Evolutionary conservation across 495 filamentous ascomycete genomes (phyloP), one percentile per base, ranked within the genome.

Genomic region (Penicillium crystallinum): DNA sequence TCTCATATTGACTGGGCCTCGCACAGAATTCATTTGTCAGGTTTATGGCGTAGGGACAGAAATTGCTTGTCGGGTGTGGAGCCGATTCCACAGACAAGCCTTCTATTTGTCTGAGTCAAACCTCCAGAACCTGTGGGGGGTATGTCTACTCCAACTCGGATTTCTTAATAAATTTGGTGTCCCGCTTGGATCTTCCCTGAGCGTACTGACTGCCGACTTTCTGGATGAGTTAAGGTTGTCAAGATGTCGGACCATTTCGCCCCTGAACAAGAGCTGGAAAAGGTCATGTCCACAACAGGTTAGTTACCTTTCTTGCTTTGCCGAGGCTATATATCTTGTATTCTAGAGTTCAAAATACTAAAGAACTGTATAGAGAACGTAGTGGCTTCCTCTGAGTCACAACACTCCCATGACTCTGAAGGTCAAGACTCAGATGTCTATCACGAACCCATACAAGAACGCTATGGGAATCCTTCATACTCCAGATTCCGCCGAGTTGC

Each of bases 401-500:
- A 46, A 19, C 31, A 36, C 29, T 54, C 56, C 34, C 39, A 35
- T 27, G 46, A 56, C 1, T 56, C 50, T 14, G 58, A 61, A 22
- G 50, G 61, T 6, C 40, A 53, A 42, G 51, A 55, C 18, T 61
- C 62, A n/a, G 62, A 62, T 23, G 25, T 63, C 11, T 19, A 47
- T 25, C 63, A 66, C 44, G 66, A 68, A 42, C 58, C 66, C 1
- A 66, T 67, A 1, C 66, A 67, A 19, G 55, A 65, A 49, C 55
- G 65, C 5, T 68, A 66, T 59, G 57, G 40, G 5, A 59, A 64
- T 14, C 64, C 66, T 34, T 66, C 64, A 27, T 55, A 57, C 35
- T 56, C 59, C 50, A 61, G 63, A 31, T 68, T 69, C 23, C 62
- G 64, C 11, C 56, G 51, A 4, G 53, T 69, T 14, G 65, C 64